A percentile compares a stretch with the other conserved stretches of the same genome.
phyloP scores from a whole-genome alignment of 2,329 filamentous ascomycete species.

The Scolecobasidium constrictum region DNA sequence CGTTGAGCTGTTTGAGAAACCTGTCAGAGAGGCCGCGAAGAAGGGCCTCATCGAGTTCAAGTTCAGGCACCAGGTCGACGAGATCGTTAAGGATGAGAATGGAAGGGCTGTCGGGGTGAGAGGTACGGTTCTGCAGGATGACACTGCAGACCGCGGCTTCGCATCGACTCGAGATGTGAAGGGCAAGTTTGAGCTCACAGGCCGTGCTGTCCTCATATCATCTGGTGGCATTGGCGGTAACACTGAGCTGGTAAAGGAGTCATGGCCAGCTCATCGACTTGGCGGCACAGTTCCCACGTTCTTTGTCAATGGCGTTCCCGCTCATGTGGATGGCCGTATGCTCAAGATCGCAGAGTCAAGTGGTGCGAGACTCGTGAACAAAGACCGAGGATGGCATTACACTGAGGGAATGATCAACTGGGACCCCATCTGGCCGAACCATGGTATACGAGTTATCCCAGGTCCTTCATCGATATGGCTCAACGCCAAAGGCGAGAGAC shows the following conservation, averaged over 20 bases:
- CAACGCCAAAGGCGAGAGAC: slow-evolving; percentile 47
- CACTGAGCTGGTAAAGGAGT: slow-evolving; percentile 46
- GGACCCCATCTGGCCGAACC: slow-evolving; percentile 50
- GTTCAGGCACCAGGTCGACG: slow-evolving; percentile 47
- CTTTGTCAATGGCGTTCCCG: slow-evolving; percentile 51
- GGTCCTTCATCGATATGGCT: slow-evolving; percentile 53
- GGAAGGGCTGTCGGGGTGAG: slow-evolving; percentile 44
- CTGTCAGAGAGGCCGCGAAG: slow-evolving; percentile 41
- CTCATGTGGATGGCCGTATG: slow-evolving; percentile 55
- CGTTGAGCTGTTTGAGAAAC: slow-evolving; percentile 46
- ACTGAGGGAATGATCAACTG: slow-evolving; percentile 53
- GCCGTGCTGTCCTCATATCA: slow-evolving; percentile 43
- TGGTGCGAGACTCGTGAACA: slow-evolving; percentile 47
- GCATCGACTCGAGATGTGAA: slow-evolving; percentile 36
- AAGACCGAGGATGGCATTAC: slow-evolving; percentile 57
- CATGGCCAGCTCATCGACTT: slow-evolving; percentile 47
- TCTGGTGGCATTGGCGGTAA: slow-evolving; percentile 52
- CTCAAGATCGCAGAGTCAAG: slow-evolving; percentile 42
- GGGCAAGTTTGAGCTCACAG: slow-evolving; percentile 43
- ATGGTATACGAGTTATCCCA: slow-evolving; percentile 50
- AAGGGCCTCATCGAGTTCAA: slow-evolving; percentile 44
- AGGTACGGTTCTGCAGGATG: slow-evolving; percentile 42
- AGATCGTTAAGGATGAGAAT: slow-evolving; percentile 39
- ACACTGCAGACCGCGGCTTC: slow-evolving; percentile 40
- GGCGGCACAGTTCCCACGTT: slow-evolving; percentile 44